phyloP scores from a whole-genome alignment of 2,329 filamentous ascomycete genomes.

The Neospermospora avenae region DNA sequence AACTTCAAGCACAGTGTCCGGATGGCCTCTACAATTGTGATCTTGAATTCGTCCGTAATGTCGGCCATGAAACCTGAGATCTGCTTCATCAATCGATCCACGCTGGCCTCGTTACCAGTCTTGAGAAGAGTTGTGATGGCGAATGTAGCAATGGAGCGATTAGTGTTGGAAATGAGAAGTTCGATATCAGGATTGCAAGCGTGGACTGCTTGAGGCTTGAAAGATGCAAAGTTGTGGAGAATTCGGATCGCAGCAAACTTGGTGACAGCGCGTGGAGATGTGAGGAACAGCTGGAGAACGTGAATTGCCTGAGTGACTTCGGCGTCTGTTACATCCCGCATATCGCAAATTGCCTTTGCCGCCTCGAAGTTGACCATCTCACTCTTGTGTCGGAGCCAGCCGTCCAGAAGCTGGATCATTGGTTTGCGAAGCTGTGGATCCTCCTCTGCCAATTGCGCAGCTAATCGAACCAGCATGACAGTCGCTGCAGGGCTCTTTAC shows the following conservation, averaged over 20 bases:
- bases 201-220: conserved; percentile 90
- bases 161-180: conserved; percentile 91
- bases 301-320: conserved; percentile 92
- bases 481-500: conserved; percentile 94
- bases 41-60: conserved; percentile 99
- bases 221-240: conserved; percentile 91
- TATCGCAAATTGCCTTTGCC: conserved; percentile 94
- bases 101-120: conserved; percentile 95
- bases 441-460: conserved; percentile 91
- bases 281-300: conserved; percentile 93
- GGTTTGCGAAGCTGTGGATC: conserved; percentile 84
- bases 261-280: conserved; percentile 89
- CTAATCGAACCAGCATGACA: conserved; percentile 87
- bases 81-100: conserved; percentile 97
- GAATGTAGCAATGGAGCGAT: conserved; percentile 96
- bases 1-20: conserved; percentile 96
- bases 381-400: conserved; percentile 97
- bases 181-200: conserved; percentile 97
- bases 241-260: conserved; percentile 98
- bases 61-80: conserved; percentile 98
- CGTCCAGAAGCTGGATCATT: conserved; percentile 95
- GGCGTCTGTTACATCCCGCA: conserved; percentile 87
- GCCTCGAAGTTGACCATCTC: conserved; percentile 99
- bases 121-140: conserved; percentile 97
- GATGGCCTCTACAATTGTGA: conserved; percentile 98